Conservation (phyloP, 139 green algal genomes). For the Coelastrella sp. region DNA sequence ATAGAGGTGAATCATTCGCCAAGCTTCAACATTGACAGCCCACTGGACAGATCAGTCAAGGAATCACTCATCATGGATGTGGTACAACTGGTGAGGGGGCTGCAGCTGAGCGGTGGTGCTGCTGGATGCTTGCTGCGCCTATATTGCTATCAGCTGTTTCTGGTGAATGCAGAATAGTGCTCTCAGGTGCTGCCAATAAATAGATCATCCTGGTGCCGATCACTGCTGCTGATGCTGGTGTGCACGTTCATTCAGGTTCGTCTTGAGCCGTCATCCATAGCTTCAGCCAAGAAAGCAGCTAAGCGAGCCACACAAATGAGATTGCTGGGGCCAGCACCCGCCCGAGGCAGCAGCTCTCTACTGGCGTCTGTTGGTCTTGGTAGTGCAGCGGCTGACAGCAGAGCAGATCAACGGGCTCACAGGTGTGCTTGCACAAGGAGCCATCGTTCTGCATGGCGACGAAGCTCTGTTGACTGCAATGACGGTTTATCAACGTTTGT, state of each 20-base stretch:
- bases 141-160: neutral
- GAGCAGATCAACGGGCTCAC: neutral
- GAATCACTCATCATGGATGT: slow-evolving; percentile 61
- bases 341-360: neutral
- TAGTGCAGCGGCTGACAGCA: neutral
- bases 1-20: slow-evolving; percentile 91
- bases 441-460: neutral
- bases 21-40: slow-evolving; percentile 80
- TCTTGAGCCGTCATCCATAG: slow-evolving; percentile 61
- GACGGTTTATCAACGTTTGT: too few relatives aligned
- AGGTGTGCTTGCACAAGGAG: neutral
- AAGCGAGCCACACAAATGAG: neutral
- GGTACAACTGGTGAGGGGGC: slow-evolving; percentile 48
- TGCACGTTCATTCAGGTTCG: slow-evolving; percentile 47
- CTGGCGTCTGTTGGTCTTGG: neutral
- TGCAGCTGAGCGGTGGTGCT: neutral
- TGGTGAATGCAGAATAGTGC: neutral
- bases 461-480: too few relatives aligned
- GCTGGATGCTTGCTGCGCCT: neutral
- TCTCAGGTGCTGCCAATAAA: neutral
- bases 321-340: too few relatives aligned
- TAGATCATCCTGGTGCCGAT: neutral
- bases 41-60: slow-evolving; percentile 76
- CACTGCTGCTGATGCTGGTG: neutral
- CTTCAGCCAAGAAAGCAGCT: slow-evolving; percentile 56